Conservation (phyloP, 139 green algal genomes). For the Deuterostichococcus epilithicus region DNA sequence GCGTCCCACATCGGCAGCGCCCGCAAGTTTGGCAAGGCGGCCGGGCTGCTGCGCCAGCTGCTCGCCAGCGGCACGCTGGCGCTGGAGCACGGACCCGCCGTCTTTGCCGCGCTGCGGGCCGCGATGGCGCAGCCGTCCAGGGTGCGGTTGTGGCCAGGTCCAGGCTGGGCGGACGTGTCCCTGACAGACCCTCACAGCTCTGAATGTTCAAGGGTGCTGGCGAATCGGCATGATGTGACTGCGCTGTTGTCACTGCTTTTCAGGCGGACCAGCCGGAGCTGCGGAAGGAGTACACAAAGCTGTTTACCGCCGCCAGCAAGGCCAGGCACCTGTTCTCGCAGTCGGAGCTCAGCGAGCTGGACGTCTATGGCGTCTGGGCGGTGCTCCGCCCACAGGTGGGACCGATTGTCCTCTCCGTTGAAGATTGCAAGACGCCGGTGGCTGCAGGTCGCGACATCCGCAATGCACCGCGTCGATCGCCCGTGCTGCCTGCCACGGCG, state of each 20-base stretch:
- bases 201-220: too few species aligned
- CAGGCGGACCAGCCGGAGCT: conserved; percentile 22
- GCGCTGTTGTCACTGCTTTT: too few species aligned
- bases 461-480: too few species aligned
- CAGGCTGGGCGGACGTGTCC: too few species aligned
- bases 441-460: neutral
- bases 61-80: conserved; percentile 30
- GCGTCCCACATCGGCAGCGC: conserved; percentile 49
- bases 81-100: conserved; percentile 23
- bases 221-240: too few species aligned
- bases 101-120: conserved; percentile 47
- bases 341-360: conserved; percentile 42
- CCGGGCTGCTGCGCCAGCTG: conserved; percentile 65
- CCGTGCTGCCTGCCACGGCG: too few species aligned
- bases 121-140: conserved; percentile 15
- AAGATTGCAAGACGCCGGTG: neutral
- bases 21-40: conserved; percentile 71
- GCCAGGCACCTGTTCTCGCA: conserved; percentile 37
- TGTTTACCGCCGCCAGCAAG: conserved; percentile 37
- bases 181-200: too few species aligned
- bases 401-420: neutral
- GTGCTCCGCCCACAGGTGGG: conserved; percentile 33
- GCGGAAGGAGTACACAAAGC: conserved; percentile 31
- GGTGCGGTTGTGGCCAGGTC: neutral
- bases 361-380: conserved; percentile 54